These are phyloP conservation scores for Paraconiothyrium sp. DNA, from an alignment of 2,329 filamentous ascomycete genomes.

Conservation along the genomic window DNA sequence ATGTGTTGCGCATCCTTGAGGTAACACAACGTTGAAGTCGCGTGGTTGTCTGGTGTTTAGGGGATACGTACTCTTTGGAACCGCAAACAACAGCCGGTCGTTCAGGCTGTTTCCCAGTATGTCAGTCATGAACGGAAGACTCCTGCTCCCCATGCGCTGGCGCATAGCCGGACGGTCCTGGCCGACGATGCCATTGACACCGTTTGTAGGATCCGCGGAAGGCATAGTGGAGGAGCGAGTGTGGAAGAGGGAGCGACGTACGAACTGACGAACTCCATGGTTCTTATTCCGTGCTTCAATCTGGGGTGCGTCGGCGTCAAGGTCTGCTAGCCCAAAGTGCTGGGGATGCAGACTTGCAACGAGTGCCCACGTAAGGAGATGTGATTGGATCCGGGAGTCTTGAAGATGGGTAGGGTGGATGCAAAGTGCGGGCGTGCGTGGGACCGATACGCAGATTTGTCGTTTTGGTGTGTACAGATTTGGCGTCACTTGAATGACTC, in stretches of 20 bases:
- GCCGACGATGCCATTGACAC: constrained; percentile 24
- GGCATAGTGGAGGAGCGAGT: constrained; percentile 32
- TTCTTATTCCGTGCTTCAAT: constrained; percentile 39
- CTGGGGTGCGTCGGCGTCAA: constrained; percentile 31
- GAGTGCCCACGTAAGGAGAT: constrained; percentile 37
- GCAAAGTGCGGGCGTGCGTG: constrained; percentile 29
- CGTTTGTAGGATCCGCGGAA: constrained; percentile 31
- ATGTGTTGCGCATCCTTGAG: constrained; percentile 8
- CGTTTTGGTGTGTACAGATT: constrained; percentile 43
- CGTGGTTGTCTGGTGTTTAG: not conserved
- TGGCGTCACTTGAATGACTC: constrained; percentile 25
- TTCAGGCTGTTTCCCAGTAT: constrained; percentile 72
- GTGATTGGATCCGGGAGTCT: constrained; percentile 33
- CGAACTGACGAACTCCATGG: constrained; percentile 55
- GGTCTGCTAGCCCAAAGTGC: constrained; percentile 28
- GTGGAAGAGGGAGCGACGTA: constrained; percentile 35
- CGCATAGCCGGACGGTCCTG: constrained; percentile 30
- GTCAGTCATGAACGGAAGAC: constrained; percentile 53
- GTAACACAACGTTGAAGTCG: constrained; percentile 13
- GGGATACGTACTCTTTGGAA: constrained; percentile 89
- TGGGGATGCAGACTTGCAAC: constrained; percentile 27
- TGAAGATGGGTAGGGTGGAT: constrained; percentile 27
- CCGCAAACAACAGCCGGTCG: constrained; percentile 91
- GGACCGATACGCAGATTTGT: constrained; percentile 37
- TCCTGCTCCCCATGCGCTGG: constrained; percentile 43